These are phyloP conservation scores for Nymphaea colorata DNA, from an alignment of 164 flowering plant species.

Conservation along the genomic window DNA sequence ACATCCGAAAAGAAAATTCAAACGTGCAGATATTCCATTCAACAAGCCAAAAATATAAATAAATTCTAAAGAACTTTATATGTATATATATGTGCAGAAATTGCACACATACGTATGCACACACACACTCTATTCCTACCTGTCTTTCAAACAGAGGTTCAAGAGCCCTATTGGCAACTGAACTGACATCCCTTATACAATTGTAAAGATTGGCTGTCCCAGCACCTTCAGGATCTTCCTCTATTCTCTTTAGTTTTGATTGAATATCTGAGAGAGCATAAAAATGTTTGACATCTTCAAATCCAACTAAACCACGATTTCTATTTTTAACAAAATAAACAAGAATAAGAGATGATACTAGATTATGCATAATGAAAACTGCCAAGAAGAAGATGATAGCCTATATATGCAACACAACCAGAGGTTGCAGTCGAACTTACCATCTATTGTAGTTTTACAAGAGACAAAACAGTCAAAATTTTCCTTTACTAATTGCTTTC, in stretches of 20 bases:
- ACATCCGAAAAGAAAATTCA: neutral
- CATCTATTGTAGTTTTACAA: slow-evolving; percentile 98
- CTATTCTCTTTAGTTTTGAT: slow-evolving; percentile 87
- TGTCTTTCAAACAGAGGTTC: slow-evolving; percentile 97
- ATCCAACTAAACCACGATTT: neutral
- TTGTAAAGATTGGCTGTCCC: slow-evolving; percentile 80
- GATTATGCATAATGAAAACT: too few relatives aligned
- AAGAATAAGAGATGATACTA: too few relatives aligned
- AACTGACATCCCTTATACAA: slow-evolving; percentile 59
- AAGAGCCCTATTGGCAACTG: slow-evolving; percentile 78
- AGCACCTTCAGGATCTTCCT: slow-evolving; percentile 98
- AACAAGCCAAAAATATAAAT: neutral
- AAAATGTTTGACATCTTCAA: slow-evolving; percentile 6
- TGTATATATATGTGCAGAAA: slow-evolving; percentile 1
- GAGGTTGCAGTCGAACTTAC: slow-evolving; percentile 22
- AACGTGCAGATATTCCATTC: slow-evolving; percentile 3
- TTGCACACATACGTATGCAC: slow-evolving; percentile 6
- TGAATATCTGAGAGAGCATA: slow-evolving; percentile 54
- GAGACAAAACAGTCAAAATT: slow-evolving; percentile 99
- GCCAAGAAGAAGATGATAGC: neutral
- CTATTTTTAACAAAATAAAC: neutral
- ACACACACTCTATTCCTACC: slow-evolving; percentile 25
- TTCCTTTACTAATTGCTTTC: slow-evolving; percentile 90
- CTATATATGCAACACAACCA: neutral
- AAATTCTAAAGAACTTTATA: slow-evolving; percentile 1